phyloP scores from a whole-genome alignment of 2,329 filamentous ascomycete genomes.

The Penicillium paneum region DNA sequence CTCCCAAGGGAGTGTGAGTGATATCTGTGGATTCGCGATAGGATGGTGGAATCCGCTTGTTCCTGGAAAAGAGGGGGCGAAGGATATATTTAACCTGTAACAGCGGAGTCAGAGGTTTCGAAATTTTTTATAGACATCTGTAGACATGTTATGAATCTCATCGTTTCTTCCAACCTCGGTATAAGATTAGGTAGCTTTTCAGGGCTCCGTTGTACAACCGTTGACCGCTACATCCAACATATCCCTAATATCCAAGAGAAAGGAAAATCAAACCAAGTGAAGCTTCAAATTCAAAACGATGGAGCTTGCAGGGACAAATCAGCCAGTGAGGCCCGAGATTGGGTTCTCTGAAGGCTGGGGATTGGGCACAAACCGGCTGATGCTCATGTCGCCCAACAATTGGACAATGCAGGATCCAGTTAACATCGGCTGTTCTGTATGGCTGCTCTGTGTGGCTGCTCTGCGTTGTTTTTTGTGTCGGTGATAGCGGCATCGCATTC shows the following conservation, averaged over 20 bases:
- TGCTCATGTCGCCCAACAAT: constrained; percentile 10
- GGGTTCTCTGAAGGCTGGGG: constrained; percentile 23
- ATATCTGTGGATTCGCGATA: background rate
- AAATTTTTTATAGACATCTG: background rate
- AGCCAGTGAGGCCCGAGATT: constrained; percentile 21
- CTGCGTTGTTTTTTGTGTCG: constrained; percentile 2
- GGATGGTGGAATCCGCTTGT: background rate
- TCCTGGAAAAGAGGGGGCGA: background rate
- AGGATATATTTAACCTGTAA: background rate
- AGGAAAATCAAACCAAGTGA: constrained; percentile 18
- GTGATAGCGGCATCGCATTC: background rate
- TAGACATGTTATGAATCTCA: background rate
- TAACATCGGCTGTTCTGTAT: background rate
- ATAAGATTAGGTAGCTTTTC: background rate
- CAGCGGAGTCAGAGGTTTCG: background rate
- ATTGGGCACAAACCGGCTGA: constrained; percentile 22
- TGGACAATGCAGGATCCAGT: constrained; percentile 4
- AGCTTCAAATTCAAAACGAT: constrained; percentile 11
- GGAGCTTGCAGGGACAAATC: constrained; percentile 9
- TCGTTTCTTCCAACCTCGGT: background rate
- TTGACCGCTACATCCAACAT: constrained; percentile 12
- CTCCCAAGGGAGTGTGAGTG: background rate
- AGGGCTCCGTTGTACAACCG: background rate
- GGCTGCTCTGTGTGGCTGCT: background rate
- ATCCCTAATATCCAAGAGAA: background rate